Evolutionary conservation across 257 asterid species (phyloP), one percentile per base, ranked within the genome.

Genomic region (Nicotiana tabacum): DNA sequence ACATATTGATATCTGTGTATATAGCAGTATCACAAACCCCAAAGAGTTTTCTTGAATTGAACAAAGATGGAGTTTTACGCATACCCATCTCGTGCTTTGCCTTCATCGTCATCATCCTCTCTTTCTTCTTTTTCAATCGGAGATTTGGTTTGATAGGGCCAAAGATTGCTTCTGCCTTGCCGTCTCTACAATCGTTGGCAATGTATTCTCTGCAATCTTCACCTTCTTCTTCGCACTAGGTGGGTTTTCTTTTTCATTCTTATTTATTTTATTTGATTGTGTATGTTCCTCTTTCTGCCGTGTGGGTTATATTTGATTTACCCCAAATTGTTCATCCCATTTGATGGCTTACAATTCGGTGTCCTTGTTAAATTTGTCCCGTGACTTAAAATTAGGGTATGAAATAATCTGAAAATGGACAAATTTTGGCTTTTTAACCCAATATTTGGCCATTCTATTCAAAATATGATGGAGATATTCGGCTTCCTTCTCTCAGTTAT

Each of bases 151-250:
- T 65, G 91, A 88, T 39, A 93, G 90, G 89, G 90, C 88, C 88
- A 96, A 88, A 84, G 92, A 89, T 27, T 92, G 89, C 85, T 91
- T 92, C 81, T 85, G 92, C 69, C 89, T 89, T 82, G 98, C 94
- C 2, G 89, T 93, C 53, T 92, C 97, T 69, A 90, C 97, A 3
- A 83, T 94, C 46, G 77, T 94, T 58, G 98, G 98, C 67, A 94
- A 92, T 89, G 92, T 96, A 77, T 91, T 94, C 88, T 94, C 98
- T 29, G 97, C 97, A 30, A 89, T 96, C 85, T 90, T 94, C 84
- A 96, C 98, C 60, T 94, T 96, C 82, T 91, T 94, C 97, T 94
- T 94, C 83, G 98, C 99, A 53, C 84, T 91, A 80, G 96, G 99
- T 96, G 66, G 82, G 92, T 81, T 33, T 76, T 39, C 4, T 13